These are phyloP conservation scores for Chytriomyces sp. DNA, from an alignment of 192 early-diverging fungal genomes.

Conservation along the genomic window DNA sequence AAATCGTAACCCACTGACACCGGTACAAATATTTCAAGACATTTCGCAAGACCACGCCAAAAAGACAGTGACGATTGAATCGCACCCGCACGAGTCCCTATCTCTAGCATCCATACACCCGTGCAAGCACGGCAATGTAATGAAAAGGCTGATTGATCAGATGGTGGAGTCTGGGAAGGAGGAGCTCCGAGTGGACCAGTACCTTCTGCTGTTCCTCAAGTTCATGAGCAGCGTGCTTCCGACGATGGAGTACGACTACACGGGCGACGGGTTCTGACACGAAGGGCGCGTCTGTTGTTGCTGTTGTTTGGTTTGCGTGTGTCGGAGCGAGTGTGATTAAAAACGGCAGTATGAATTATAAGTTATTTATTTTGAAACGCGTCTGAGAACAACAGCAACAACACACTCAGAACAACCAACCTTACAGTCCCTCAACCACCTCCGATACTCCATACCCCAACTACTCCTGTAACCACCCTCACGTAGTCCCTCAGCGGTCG, in stretches of 20 bases:
- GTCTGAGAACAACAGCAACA: no score
- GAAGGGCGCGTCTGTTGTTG: no score
- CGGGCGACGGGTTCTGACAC: slow-evolving; percentile 40
- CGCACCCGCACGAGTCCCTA: slow-evolving; percentile 89
- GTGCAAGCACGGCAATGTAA: slow-evolving; percentile 97
- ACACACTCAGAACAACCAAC: neutral
- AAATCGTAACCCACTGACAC: slow-evolving; percentile 78
- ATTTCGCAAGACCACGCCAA: slow-evolving; percentile 98
- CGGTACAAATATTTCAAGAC: slow-evolving; percentile 95
- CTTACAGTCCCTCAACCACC: neutral
- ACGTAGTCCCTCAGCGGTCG: neutral
- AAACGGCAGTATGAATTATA: no score
- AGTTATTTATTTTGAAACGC: no score
- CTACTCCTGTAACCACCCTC: neutral
- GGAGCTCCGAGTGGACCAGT: slow-evolving; percentile 91
- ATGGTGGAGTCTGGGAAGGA: slow-evolving; percentile 68
- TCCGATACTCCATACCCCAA: neutral
- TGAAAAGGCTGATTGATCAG: slow-evolving; percentile 93
- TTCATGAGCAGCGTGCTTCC: slow-evolving; percentile 97
- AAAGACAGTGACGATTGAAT: slow-evolving; percentile 98
- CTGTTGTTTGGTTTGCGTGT: no score
- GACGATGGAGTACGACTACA: slow-evolving; percentile 98
- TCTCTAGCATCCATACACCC: slow-evolving; percentile 95
- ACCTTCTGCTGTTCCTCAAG: slow-evolving; percentile 94
- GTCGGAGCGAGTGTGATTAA: no score